Conservation (phyloP, 192 early-diverging fungal species). For the Gryganskiella cystojenkinii region DNA sequence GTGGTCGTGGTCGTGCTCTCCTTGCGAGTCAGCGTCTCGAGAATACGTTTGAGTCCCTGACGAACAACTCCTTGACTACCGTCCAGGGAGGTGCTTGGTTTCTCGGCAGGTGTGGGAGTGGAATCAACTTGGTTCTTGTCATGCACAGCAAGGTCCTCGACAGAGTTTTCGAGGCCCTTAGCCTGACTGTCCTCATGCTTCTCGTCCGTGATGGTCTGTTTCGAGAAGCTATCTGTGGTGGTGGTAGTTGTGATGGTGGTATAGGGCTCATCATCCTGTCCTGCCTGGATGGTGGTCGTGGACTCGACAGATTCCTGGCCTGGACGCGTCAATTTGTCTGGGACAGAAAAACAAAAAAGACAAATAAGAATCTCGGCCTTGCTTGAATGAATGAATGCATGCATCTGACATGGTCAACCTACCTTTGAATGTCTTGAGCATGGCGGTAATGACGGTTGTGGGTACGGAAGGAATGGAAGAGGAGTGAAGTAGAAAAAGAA, state of each 20-base stretch:
- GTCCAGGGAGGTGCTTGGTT: background rate
- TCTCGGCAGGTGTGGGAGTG: background rate
- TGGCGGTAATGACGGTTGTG: no score
- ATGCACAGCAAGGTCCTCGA: background rate
- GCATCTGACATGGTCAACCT: background rate
- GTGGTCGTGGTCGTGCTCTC: conserved; percentile 6
- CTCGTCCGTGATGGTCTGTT: background rate
- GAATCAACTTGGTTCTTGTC: background rate
- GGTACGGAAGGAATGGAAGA: no score
- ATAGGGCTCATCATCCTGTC: background rate
- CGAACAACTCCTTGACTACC: conserved; percentile 1
- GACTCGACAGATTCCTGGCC: background rate
- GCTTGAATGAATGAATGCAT: background rate
- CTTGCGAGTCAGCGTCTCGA: conserved; percentile 10
- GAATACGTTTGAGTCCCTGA: conserved; percentile 1
- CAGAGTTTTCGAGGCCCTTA: no score
- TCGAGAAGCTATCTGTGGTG: conserved; percentile 5
- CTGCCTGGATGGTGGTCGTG: conserved; percentile 4
- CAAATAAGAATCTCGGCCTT: background rate
- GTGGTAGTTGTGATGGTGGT: conserved; percentile 20
- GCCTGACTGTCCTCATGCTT: background rate
- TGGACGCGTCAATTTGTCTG: conserved; percentile 11
- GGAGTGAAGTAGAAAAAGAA: no score
- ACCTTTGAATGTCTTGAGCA: no score
- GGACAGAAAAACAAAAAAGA: background rate